Base-by-base conservation (phyloP, 805 yeast genomes). In the Zygotorulaspora chibaensis region DNA sequence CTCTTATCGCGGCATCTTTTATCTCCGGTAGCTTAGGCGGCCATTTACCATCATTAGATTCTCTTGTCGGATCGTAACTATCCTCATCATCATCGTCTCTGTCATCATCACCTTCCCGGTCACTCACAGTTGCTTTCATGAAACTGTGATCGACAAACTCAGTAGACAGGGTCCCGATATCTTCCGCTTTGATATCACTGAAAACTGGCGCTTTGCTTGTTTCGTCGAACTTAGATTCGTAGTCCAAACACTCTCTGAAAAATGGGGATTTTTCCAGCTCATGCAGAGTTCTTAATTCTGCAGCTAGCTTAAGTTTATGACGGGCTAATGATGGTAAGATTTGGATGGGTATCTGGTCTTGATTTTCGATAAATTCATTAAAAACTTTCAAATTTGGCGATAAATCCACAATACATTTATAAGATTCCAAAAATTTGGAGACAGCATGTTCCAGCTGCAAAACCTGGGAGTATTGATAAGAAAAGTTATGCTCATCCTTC, bases 1-100 rank as follows among this genome's bases (percentile, higher is more conserved):
- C 79, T 50, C 74, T 71, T 9, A 89, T 74, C 2, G 71, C 71
- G 0, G 77, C 75, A 57, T 83, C 77, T 6, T 71, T 63, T 34
- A 91, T 85, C 26, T 63, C 65, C 0, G 97, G 97, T 13, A 89
- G 64, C 9, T 71, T 72, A 1, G 96, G 97, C 0, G 84, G 80
- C 71, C 76, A 79, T 29, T 52, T 44, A 23, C 51, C 29, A 17
- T 45, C 46, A 10, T 52, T 44, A 23, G 46, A 17, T 16, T 28
- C 10, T 27, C 39, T 57, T 3, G 38, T 30, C n/a, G 37, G 45
- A 34, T 51, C 47, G 17, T 47, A 57, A 15, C 54, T 59, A 9
- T 58, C 59, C 36, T 52, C 50, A 11, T 56, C 62, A 9, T 59
- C 50, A 6, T 56, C 62, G 33, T 53, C 61, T 28, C 59, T 65